Evolutionary conservation across 2,329 filamentous ascomycete genomes (phyloP), one percentile per base, ranked within the genome.

Genomic region (Elsinoe perseae): DNA sequence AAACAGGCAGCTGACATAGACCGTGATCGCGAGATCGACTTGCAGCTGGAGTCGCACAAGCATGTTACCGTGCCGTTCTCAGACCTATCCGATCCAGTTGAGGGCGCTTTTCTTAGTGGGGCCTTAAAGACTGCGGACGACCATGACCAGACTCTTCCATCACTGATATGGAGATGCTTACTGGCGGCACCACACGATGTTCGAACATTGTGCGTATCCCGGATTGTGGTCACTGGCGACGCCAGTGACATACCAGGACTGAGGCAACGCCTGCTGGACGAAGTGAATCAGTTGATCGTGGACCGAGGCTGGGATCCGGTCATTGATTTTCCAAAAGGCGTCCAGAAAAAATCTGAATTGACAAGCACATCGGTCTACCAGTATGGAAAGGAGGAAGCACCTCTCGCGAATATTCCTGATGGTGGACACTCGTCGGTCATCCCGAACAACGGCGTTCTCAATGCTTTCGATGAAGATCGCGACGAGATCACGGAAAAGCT

Each of bases 171-270:
- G 70, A 80, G 81, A 54, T 80, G 84, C 34, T 78, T 98, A 1
- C 76, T 95, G 1, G 78, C 82, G 6, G 76, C 96, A 1, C 87
- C 90, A 0, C 73, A 92, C 3, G 93, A 98, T 69, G 83, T 91
- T 3, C 83, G 93, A 21, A 85, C 87, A 1, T 73, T 85, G 3
- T 96, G 92, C 69, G 93, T 96, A 83, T 84, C 90, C 1, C 86
- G 92, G 36, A 87, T 97, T 44, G 76, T 95, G 14, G 87, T 98
- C 65, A 86, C 85, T 0, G 93, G 93, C 28, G 89, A 89, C 1
- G 86, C 86, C 48, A 83, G 89, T 4, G 80, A 80, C 23, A 83
- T 96, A 7, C 80, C 91, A 0, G 93, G 93, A 1, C 73, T 98
- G 23, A 89, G 88, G 61, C 77, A 79, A 21, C 82, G 92, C 23